A percentile compares a stretch with the other conserved stretches of the same genome.
These are phyloP conservation scores for Sanghuangporus sanghuang DNA, from an alignment of 1,284 basidiomycete genomes.

Conservation along the genomic window DNA sequence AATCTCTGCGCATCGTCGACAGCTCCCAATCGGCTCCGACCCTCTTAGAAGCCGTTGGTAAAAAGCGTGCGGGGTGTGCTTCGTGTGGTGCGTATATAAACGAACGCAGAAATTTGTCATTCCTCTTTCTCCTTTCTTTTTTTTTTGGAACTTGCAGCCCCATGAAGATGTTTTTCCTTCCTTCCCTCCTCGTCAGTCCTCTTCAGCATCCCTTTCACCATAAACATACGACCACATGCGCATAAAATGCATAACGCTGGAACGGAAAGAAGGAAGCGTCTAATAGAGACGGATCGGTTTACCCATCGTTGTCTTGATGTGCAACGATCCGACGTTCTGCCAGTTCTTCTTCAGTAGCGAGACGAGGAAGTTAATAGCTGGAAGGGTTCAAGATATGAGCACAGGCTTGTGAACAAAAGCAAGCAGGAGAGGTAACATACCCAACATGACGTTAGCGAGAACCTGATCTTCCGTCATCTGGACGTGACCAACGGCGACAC, in stretches of 20 bases:
- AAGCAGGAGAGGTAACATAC: slow-evolving; percentile 38
- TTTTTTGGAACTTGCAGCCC: slow-evolving; percentile 7
- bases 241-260: slow-evolving; percentile 9
- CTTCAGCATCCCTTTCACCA: not conserved
- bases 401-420: slow-evolving; percentile 9
- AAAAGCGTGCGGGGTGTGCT: slow-evolving; percentile 80
- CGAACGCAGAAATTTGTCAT: slow-evolving; percentile 28
- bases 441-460: slow-evolving; percentile 95
- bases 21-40: slow-evolving; percentile 83
- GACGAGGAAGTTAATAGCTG: slow-evolving; percentile 99
- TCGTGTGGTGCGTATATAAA: slow-evolving; percentile 72
- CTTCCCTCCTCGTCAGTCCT: slow-evolving; percentile 15
- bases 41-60: slow-evolving; percentile 73
- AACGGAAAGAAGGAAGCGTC: slow-evolving; percentile 24
- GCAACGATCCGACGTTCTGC: slow-evolving; percentile 99
- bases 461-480: slow-evolving; percentile 99
- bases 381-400: slow-evolving; percentile 1
- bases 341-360: slow-evolving; percentile 99
- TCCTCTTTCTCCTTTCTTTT: not conserved
- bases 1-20: slow-evolving; percentile 28
- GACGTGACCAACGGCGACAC: slow-evolving; percentile 97
- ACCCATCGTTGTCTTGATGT: slow-evolving; percentile 99
- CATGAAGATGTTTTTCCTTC: slow-evolving; percentile 19
- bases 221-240: slow-evolving; percentile 9
- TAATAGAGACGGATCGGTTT: slow-evolving; percentile 94